Evolutionary conservation across 1,284 basidiomycete genomes (phyloP), one percentile per base, ranked within the genome.

Genomic region (Volvariella surrecta): DNA sequence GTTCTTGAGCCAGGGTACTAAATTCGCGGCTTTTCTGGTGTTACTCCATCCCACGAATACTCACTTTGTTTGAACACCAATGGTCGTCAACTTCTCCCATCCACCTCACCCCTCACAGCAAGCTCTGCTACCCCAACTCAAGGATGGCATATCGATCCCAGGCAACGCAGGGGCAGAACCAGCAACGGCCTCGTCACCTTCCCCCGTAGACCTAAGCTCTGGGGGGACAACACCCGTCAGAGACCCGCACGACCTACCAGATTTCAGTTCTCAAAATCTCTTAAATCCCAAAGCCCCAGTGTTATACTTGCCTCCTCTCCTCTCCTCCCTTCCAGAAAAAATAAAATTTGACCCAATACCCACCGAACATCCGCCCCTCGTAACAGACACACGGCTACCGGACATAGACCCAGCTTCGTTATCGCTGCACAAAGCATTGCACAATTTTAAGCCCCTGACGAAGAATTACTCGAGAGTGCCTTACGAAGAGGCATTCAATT

Each of bases 401-500:
- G 66, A 84, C 49, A 91, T 94, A 39, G 88, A 92, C 55, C 76
- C 82, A 0, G 82, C 78, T 2, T 89, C 87, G 1, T 63, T 92
- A n/a, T 82, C 84, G 0, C 67, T 96, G 2, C 91, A 94, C 62
- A 82, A 82, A 57, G 85, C 89, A 0, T 66, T 95, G 31, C 89
- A 94, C 57, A 60, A 69, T 40, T 92, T 95, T 64, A 70, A 57
- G 17, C 87, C 89, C 0, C 38, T 74, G 2, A 71, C 74, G 1
- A 55, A 61, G 0, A 59, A 79, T 30, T 94, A 94, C 50, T 82
- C 89, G 0, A 55, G 52, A 11, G 61, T 61, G 2, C 68, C 78
- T 3, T 95, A 93, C 54, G 61, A 65, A 1, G 67, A 79, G 24
- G 85, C 87, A 0, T 96, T 95, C 70, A 95, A 94, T 58, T 96